Conservation (phyloP, 495 filamentous ascomycete species). For the Aspergillus sclerotioniger region DNA sequence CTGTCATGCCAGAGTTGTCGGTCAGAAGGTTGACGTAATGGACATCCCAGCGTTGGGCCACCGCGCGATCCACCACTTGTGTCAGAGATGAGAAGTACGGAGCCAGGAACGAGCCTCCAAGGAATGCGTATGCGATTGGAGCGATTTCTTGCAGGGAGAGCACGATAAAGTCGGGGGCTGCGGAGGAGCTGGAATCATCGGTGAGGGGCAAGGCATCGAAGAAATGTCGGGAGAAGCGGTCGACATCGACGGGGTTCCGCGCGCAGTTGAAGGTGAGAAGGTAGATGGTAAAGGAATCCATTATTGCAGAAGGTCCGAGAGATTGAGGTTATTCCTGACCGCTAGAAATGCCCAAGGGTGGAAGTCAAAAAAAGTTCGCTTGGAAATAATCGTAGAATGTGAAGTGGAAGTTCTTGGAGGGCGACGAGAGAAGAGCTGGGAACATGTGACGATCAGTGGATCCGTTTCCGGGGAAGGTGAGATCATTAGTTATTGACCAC, state of each 20-base stretch:
- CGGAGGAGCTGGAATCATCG: slow-evolving; percentile 22
- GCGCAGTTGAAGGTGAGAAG: slow-evolving; percentile 91
- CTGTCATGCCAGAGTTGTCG: slow-evolving; percentile 84
- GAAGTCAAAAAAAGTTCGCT: too few species aligned
- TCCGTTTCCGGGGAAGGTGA: neutral
- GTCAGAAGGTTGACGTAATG: slow-evolving; percentile 53
- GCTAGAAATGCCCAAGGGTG: too few species aligned
- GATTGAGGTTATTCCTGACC: neutral
- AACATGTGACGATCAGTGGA: slow-evolving; percentile 14
- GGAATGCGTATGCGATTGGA: slow-evolving; percentile 76
- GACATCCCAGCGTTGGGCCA: slow-evolving; percentile 36
- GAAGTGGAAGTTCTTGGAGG: neutral
- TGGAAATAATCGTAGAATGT: slow-evolving; percentile 2
- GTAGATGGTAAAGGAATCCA: slow-evolving; percentile 59
- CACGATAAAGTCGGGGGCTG: slow-evolving; percentile 67
- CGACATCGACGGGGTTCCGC: slow-evolving; percentile 58
- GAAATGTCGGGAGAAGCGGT: slow-evolving; percentile 67
- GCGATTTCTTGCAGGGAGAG: slow-evolving; percentile 88
- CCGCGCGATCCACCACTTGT: slow-evolving; percentile 67
- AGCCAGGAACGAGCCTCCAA: slow-evolving; percentile 76
- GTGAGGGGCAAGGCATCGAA: slow-evolving; percentile 63
- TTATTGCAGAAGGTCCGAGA: slow-evolving; percentile 17
- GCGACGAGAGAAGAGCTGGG: neutral
- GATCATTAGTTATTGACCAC: neutral
- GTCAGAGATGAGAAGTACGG: slow-evolving; percentile 71